Base-by-base conservation (phyloP, 129 eudicot genomes). In the Helianthus annuus region DNA sequence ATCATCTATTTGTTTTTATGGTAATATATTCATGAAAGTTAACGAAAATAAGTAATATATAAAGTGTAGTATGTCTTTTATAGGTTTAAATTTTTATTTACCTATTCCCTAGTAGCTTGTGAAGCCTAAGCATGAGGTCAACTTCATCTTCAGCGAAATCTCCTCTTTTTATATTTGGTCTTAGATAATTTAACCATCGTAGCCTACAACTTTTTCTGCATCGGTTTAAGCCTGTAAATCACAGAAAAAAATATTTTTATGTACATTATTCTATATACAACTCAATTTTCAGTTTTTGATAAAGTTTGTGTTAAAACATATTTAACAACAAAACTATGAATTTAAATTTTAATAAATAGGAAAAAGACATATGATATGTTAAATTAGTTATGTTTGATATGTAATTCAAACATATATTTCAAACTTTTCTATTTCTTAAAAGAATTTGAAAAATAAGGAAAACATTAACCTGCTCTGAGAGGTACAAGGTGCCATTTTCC, bases 401-500 rank as follows among this genome's bases (percentile, higher is more conserved):
- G 22, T 19, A 19, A 19, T 27, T 2, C 32, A 27, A 27, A 27
- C 32, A 27, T 27, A 27, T 27, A 19, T 2, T 27, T 27, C 32
- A 27, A 27, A 27, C 32, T 27, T 27, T 27, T 27, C 32, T 27
- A 1, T 27, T 27, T 27, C 32, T 27, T 1, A 27, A 27, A 27
- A 27, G 3, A 19, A 19, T 19, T 27, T 27, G 32, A 27, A 49
- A 34, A 13, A 6, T 5, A 0, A 46, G 6, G n/a, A 66, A 12
- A 15, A 64, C 24, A 4, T 5, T 48, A 59, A 79, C 86, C 86
- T 48, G 86, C 72, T 74, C 69, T 62, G 29, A 17, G 59, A 74
- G 86, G 86, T 70, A 78, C 76, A 34, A 53, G 83, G 63, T 83
- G 86, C 86, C 86, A 83, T 69, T 79, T 79, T 10, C 83, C 86